Percentiles rank a stretch among this genome's conserved stretches.
Conservation (phyloP, 2,329 filamentous ascomycete genomes). For the Allantophomopsis lycopodina region DNA sequence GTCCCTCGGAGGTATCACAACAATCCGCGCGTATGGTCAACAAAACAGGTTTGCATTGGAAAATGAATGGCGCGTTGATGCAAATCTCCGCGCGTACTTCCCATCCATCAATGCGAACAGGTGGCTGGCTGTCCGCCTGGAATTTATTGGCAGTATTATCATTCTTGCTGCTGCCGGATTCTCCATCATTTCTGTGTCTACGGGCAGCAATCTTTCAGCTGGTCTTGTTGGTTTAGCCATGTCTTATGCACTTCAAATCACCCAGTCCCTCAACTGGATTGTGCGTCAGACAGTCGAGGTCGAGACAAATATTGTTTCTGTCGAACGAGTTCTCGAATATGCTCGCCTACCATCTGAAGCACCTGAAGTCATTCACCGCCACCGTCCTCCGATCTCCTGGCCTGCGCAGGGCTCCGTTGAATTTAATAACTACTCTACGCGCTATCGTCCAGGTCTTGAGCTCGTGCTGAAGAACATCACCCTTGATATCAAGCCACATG, state of each 20-base stretch:
- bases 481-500: constrained; percentile 83
- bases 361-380: constrained; percentile 81
- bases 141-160: constrained; percentile 90
- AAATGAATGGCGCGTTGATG: constrained; percentile 95
- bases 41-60: constrained; percentile 77
- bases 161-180: constrained; percentile 80
- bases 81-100: constrained; percentile 88
- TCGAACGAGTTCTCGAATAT: constrained; percentile 95
- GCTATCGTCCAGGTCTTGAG: constrained; percentile 81
- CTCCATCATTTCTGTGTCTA: constrained; percentile 66
- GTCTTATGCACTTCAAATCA: constrained; percentile 96
- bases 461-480: constrained; percentile 88
- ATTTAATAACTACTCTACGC: constrained; percentile 88
- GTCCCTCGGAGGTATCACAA: constrained; percentile 83
- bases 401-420: constrained; percentile 77
- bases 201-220: constrained; percentile 44
- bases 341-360: constrained; percentile 83
- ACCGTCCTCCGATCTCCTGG: constrained; percentile 81
- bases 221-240: constrained; percentile 86
- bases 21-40: constrained; percentile 89
- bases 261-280: constrained; percentile 96
- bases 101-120: constrained; percentile 88
- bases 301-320: constrained; percentile 99
- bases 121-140: constrained; percentile 88
- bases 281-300: constrained; percentile 97